Base-by-base conservation (phyloP, 1,284 basidiomycete genomes). In the Cutaneotrichosporon dermatis region DNA sequence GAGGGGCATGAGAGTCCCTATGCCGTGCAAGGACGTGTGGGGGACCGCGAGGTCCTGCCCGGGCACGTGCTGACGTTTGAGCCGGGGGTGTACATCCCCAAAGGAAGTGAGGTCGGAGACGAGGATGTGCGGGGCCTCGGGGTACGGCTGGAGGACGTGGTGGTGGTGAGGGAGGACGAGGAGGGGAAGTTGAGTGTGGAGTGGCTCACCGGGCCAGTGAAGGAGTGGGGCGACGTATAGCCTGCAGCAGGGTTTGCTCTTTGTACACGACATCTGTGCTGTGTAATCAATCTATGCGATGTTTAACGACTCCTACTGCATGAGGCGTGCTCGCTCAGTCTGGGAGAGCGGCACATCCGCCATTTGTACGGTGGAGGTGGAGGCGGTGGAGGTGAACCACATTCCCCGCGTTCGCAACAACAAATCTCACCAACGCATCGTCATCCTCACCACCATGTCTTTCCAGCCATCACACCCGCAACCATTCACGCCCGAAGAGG, bases 1-100 rank as follows among this genome's bases (percentile, higher is more conserved):
- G 88, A 92, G 75, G 85, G 81, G 8, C 90, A 93, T 67, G 90
- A 93, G 77, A 79, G 81, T 5, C 90, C 90, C 1, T 92, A 91
- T 74, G 80, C 92, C 36, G 83, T 83, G 54, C 88, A 88, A 36
- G 88, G 87, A 8, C 54, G 59, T 4, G 61, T 69, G 6, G 74
- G 73, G 11, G 56, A 67, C 12, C 63, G 61, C 25, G 66, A 82
- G 33, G 83, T 91, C 54, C 76, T 82, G 48, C 73, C 74, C 0
- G 88, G 89, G 1, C 85, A 91, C 69, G 82, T 86, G 0, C 91
- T 92, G 76, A 90, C 88, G 6, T 82, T 91, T 66, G 90, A 93
- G 74, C 90, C 90, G 2, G 89, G 90, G 0, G 80, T 92, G 36
- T 92, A 92, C 74, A 87, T 92, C 55, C 72, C 74, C 3, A 12